Evolutionary conservation across 1,284 basidiomycete genomes (phyloP).

Genomic region (Naganishia sp.): DNA sequence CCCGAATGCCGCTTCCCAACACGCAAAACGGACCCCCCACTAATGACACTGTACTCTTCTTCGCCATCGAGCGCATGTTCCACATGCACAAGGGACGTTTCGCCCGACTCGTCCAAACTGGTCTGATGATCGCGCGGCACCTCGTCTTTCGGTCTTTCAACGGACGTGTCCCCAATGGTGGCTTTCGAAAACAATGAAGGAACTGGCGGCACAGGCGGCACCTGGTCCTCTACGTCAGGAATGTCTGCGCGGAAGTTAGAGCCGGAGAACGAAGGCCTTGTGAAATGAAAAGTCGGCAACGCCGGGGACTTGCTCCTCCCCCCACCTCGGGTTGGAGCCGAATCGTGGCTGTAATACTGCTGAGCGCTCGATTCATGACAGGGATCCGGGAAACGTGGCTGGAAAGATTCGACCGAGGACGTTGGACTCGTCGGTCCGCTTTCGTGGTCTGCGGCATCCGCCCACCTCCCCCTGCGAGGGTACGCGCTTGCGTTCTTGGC

Average conservation of each 20-base stretch:
- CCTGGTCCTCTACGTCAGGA: background rate
- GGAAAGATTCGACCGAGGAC: background rate
- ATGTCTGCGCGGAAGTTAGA: constrained; percentile 24
- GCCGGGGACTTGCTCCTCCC: constrained; percentile 5
- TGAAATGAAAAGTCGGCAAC: constrained; percentile 29
- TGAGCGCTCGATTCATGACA: background rate
- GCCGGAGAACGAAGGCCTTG: constrained; percentile 23
- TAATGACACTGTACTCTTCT: constrained; percentile 24
- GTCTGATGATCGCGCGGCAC: background rate
- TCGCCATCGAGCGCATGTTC: constrained; percentile 20
- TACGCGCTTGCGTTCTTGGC: background rate
- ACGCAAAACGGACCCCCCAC: background rate
- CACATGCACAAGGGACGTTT: constrained; percentile 24
- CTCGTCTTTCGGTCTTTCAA: background rate
- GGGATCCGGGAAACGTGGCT: background rate
- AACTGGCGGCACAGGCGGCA: constrained; percentile 7
- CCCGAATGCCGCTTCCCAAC: constrained; percentile 13
- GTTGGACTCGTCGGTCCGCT: background rate
- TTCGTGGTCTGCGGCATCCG: background rate
- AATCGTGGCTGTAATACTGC: background rate
- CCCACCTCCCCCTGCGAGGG: background rate
- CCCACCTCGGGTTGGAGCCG: background rate
- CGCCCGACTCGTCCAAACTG: constrained; percentile 3
- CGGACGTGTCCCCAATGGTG: background rate
- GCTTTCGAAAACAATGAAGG: background rate